Base-by-base conservation (phyloP, 495 filamentous ascomycete genomes). In the Penicillium daleae region DNA sequence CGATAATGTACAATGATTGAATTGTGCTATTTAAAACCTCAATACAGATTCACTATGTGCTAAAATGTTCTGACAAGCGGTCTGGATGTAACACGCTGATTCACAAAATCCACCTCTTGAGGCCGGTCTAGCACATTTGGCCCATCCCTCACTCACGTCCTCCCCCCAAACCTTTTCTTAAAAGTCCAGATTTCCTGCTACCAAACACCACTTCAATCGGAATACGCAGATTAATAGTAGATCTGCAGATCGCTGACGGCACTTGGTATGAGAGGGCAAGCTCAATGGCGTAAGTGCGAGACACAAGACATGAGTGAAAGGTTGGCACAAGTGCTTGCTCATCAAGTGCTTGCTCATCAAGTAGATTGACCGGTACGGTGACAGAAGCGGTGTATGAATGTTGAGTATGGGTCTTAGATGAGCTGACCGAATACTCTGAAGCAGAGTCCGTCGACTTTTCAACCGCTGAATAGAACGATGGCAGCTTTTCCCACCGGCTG, bases 271-370 rank as follows among this genome's bases (percentile, higher is more conserved):
- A 72, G 53, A 90, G 71, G n/a, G 78, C 73, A 39, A 96, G 69
- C 50, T 86, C 83, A 40, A 94, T 74, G 6, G 79, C 74, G 75
- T 96, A 96, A 33, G 86, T 75, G 54, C 92, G 85, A 24, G 87
- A 89, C 27, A 87, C 74, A 71, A 93, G 85, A 78, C 92, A 96
- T 49, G 84, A 83, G 75, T 91, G 86, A 76, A 95, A 96, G n/a
- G 89, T 89, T 0, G 92, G 92, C 31, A 91, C 64, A 73, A 90
- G 88, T 9, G 81, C 77, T 61, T 85, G 86, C 71, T 83, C 86
- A 6, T 74, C 75, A 0, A 90, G 89, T 4, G n/a, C n/a, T n/a
- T 85, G 86, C 71, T 83, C 86, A 6, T 74, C 75, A 0, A 90
- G 89, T 4, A 92, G 72, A 7, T 79, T 76, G 68, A 96, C 76